Conservation (phyloP, 768 basidiomycete genomes). For the Austroboletus eburneus region DNA sequence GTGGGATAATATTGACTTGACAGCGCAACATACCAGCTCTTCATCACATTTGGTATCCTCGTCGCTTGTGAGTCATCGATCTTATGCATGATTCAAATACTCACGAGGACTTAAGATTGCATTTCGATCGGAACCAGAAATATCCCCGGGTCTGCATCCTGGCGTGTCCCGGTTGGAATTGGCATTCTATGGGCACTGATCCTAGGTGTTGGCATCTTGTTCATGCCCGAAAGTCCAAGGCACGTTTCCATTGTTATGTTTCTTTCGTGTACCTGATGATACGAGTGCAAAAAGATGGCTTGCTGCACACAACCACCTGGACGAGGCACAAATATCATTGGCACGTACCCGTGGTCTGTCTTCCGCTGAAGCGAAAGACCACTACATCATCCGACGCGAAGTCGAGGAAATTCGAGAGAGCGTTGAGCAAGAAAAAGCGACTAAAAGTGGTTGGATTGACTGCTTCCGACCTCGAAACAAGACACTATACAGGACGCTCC, state of each 20-base stretch:
- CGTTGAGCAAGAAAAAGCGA: constrained; percentile 44
- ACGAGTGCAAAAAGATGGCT: constrained; percentile 44
- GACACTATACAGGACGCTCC: constrained; percentile 58
- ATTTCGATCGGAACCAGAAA: constrained; percentile 65
- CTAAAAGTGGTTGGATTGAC: constrained; percentile 59
- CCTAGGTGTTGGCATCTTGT: constrained; percentile 59
- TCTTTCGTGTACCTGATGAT: not conserved
- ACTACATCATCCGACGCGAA: constrained; percentile 43
- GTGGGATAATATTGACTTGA: not conserved
- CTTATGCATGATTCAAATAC: not conserved
- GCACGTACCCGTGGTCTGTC: constrained; percentile 48
- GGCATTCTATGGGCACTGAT: constrained; percentile 61
- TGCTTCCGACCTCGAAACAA: constrained; percentile 57
- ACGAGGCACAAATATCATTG: constrained; percentile 48
- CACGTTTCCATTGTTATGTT: constrained; percentile 12
- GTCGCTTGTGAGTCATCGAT: constrained; percentile 46
- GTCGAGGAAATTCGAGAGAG: constrained; percentile 53
- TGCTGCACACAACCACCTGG: constrained; percentile 40
- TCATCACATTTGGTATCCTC: constrained; percentile 69
- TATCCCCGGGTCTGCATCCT: constrained; percentile 44
- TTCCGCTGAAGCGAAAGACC: constrained; percentile 33
- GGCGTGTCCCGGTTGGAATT: constrained; percentile 61
- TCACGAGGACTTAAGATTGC: constrained; percentile 38
- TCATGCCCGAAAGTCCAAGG: constrained; percentile 67
- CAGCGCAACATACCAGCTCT: constrained; percentile 52